Base-by-base conservation (phyloP, 352 stramenopile species). In the Plasmopara muralis region DNA sequence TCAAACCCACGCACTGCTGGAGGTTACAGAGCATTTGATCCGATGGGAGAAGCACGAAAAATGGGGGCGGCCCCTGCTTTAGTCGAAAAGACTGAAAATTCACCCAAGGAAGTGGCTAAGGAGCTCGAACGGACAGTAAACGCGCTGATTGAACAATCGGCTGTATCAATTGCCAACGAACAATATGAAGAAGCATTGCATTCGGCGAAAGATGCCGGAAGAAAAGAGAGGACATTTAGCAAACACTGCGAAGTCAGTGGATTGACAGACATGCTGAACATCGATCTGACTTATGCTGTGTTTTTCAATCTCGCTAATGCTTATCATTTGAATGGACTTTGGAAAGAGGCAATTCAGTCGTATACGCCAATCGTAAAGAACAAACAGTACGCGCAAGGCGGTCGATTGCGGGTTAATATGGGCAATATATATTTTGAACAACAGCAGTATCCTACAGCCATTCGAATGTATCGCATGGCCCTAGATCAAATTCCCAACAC, bases 351-450 rank as follows among this genome's bases (percentile, higher is more conserved):
- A 0, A 83, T 98, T 31, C 85, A 97, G 64, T 91, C 78, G 51
- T 98, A 98, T 63, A 90, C 85, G 8, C 76, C 88, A 4, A 95
- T 98, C 38, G 86, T 97, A 46, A 98, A 98, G 68, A 97, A 98
- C 71, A 97, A 98, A 50, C 86, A 97, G 60, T 97, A 97, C 68
- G 67, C 83, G 6, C 86, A 96, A 61, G 82, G 76, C 30, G 82
- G 93, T 1, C 74, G 94, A 8, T 67, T 98, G 37, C 82, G 95
- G 14, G 89, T 98, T 6, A 98, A 98, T 65, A 98, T 98, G 87
- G 95, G 95, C 20, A 99, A 99, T 62, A 95, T 99, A 42, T 97
- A 98, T 81, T 98, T 94, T 60, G 77, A 95, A 46, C 90, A 98
- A 71, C 75, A 96, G 64, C 80, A 97, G 56, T 98, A 85, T 60